phyloP scores from a whole-genome alignment of 2,329 filamentous ascomycete genomes.

The Fusarium luffae region DNA sequence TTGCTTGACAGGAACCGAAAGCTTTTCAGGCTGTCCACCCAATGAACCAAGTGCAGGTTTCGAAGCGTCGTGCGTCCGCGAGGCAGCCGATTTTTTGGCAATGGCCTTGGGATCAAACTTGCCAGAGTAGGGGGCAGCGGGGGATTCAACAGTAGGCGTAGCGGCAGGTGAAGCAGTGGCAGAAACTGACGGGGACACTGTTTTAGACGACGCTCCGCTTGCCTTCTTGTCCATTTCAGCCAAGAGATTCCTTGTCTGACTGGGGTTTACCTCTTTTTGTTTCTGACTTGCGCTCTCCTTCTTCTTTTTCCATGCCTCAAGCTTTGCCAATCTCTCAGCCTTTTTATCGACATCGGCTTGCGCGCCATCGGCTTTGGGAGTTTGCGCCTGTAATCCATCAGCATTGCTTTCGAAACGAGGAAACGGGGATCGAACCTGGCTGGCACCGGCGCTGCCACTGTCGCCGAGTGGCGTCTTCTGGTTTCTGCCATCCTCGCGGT shows the following conservation, averaged over 20 bases:
- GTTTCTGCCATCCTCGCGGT: constrained; percentile 70
- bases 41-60: constrained; percentile 62
- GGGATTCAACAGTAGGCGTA: constrained; percentile 59
- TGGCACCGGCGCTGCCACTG: constrained; percentile 59
- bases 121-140: constrained; percentile 72
- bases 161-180: constrained; percentile 63
- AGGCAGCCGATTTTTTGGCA: constrained; percentile 78
- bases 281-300: constrained; percentile 80
- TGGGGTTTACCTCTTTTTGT: constrained; percentile 73
- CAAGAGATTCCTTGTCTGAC: constrained; percentile 73
- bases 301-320: constrained; percentile 94
- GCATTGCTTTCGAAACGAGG: constrained; percentile 35
- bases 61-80: constrained; percentile 65
- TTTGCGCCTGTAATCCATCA: constrained; percentile 60
- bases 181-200: constrained; percentile 62
- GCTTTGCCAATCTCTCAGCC: constrained; percentile 80
- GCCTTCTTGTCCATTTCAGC: constrained; percentile 80
- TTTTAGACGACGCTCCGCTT: constrained; percentile 57
- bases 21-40: constrained; percentile 53
- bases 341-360: constrained; percentile 78
- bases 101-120: constrained; percentile 92
- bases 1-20: constrained; percentile 49
- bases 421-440: constrained; percentile 65
- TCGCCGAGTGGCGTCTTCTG: constrained; percentile 64
- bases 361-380: constrained; percentile 57